Conservation (phyloP, 805 yeast genomes). For the Ogataea populi-albae region DNA sequence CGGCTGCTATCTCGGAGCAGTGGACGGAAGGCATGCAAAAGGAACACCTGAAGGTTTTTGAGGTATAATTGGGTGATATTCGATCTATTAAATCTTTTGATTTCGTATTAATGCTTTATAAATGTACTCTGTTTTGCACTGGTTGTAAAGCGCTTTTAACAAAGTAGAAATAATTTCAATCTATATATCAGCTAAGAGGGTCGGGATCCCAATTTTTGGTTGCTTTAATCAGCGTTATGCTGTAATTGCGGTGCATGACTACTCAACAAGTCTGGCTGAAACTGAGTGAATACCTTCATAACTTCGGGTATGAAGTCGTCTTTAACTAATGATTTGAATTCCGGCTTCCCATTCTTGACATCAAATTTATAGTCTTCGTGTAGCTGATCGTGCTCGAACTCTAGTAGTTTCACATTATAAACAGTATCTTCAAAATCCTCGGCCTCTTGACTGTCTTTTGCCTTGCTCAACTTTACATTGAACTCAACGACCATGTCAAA, state of each 20-base stretch:
- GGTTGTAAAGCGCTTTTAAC: too few species aligned
- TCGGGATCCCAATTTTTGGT: too few species aligned
- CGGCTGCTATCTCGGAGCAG: constrained; percentile 41
- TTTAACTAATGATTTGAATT: constrained; percentile 38
- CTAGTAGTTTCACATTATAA: constrained; percentile 54
- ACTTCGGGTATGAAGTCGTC: constrained; percentile 52
- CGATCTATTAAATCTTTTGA: too few species aligned
- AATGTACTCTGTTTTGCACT: neutral
- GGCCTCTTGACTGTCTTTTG: constrained; percentile 22
- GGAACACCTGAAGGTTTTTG: constrained; percentile 86
- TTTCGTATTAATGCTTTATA: constrained; percentile 1
- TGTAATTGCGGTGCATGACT: constrained; percentile 65
- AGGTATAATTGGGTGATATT: constrained; percentile 6
- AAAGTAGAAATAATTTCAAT: neutral
- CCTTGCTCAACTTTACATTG: constrained; percentile 38
- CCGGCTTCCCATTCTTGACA: constrained; percentile 39
- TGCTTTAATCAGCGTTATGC: constrained; percentile 43
- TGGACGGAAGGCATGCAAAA: constrained; percentile 56
- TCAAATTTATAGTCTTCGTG: constrained; percentile 60
- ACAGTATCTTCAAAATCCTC: constrained; percentile 29
- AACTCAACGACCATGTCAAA: constrained; percentile 62
- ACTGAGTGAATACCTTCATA: constrained; percentile 45
- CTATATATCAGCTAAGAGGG: too few species aligned
- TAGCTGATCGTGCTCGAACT: constrained; percentile 74
- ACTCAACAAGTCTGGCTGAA: constrained; percentile 59